Conservation (phyloP, 2,329 filamentous ascomycete species). For the Colletotrichum caudatum region DNA sequence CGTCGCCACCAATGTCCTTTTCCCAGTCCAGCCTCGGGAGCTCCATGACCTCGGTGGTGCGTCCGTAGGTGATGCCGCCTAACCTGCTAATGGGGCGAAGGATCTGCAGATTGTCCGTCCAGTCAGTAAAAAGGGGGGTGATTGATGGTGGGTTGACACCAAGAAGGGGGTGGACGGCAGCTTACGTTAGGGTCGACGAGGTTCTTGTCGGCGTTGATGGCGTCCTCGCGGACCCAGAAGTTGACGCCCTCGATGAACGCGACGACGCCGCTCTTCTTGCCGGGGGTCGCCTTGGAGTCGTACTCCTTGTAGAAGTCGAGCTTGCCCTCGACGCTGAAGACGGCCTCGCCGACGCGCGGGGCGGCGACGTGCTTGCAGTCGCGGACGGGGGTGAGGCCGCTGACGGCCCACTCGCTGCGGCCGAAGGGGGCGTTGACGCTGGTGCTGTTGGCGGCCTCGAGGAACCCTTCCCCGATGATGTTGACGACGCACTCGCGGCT, state of each 20-base stretch:
- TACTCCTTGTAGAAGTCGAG: slow-evolving; percentile 82
- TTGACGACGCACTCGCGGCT: slow-evolving; percentile 85
- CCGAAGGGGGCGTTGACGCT: slow-evolving; percentile 83
- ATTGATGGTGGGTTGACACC: not conserved
- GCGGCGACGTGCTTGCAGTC: slow-evolving; percentile 74
- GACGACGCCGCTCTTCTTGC: slow-evolving; percentile 80
- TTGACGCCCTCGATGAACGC: slow-evolving; percentile 84
- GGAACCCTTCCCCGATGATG: slow-evolving; percentile 84
- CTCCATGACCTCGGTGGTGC: slow-evolving; percentile 78
- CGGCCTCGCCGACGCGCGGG: slow-evolving; percentile 82
- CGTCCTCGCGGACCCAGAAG: slow-evolving; percentile 93
- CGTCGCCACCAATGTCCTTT: slow-evolving; percentile 63
- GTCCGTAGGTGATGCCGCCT: slow-evolving; percentile 87
- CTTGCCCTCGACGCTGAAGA: slow-evolving; percentile 86
- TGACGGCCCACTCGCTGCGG: slow-evolving; percentile 71
- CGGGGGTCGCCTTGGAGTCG: slow-evolving; percentile 76
- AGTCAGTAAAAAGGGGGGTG: not conserved
- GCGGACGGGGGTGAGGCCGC: slow-evolving; percentile 77
- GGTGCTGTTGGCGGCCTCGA: slow-evolving; percentile 90
- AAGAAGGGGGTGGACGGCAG: slow-evolving; percentile 32
- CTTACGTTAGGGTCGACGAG: slow-evolving; percentile 77
- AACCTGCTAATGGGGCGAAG: slow-evolving; percentile 81
- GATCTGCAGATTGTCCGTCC: slow-evolving; percentile 57
- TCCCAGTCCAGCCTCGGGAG: slow-evolving; percentile 72
- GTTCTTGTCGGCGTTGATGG: slow-evolving; percentile 81